Evolutionary conservation across 164 flowering plant species (phyloP).

Genomic region (Macadamia tetraphylla): DNA sequence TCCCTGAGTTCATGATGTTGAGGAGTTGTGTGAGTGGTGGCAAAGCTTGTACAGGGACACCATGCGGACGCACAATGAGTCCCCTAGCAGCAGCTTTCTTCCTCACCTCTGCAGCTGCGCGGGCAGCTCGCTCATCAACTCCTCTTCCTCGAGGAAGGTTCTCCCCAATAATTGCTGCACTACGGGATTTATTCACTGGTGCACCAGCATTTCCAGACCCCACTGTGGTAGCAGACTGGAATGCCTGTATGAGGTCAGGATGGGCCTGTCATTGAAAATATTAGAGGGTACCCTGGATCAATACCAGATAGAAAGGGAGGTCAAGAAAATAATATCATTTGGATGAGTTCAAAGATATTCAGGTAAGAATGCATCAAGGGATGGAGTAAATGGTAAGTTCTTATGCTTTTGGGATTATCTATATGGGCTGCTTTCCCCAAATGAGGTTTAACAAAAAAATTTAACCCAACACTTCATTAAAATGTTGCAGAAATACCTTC

Average conservation of each 20-base stretch:
- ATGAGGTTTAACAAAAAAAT: no score
- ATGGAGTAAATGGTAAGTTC: no score
- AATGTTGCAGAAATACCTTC: conserved; percentile 44
- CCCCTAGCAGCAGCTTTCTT: conserved; percentile 93
- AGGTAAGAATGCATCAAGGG: no score
- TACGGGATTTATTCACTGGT: conserved; percentile 43
- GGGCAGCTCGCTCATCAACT: conserved; percentile 83
- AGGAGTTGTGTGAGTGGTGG: conserved; percentile 66
- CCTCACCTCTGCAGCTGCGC: conserved; percentile 77
- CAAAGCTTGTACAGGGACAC: conserved; percentile 62
- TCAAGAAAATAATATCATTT: no score
- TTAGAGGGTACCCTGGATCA: not conserved
- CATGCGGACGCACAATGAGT: conserved; percentile 58
- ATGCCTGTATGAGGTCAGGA: conserved; percentile 75
- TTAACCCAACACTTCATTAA: not conserved
- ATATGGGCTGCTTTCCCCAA: no score
- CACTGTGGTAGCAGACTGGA: conserved; percentile 74
- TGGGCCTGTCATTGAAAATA: conserved; percentile 43
- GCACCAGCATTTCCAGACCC: conserved; percentile 42
- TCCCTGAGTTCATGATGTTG: conserved; percentile 58
- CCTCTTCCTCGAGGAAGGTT: conserved; percentile 75
- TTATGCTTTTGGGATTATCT: no score
- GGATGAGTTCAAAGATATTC: no score
- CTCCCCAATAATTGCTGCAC: conserved; percentile 55
- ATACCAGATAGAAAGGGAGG: not conserved